Base-by-base conservation (phyloP, 257 asterid species). In the Parsonsia alboflavescens region DNA sequence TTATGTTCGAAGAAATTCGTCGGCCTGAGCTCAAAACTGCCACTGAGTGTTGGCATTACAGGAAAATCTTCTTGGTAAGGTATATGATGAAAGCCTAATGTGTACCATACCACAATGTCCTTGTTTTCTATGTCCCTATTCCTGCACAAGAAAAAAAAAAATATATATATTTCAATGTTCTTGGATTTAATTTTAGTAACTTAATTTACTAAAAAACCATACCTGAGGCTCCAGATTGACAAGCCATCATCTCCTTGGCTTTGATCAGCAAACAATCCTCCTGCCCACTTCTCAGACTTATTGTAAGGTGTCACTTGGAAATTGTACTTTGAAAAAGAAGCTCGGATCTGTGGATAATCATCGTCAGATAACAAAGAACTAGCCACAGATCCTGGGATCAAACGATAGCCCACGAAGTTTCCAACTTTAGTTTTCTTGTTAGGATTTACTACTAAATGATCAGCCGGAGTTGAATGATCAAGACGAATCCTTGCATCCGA, bases 41-140 rank as follows among this genome's bases (percentile, higher is more conserved):
- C 24, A 72, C 28, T 77, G 8, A 77, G 45, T 10, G 80, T 70
- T 26, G 80, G 58, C 79, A 76, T 76, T 58, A 76, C 41, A 7
- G 79, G 79, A 58, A 76, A 93, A 73, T 93, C 97, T 72, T 93
- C 98, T 65, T 91, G 97, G 75, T 87, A 88, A 15, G 96, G 98
- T 13, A 91, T 86, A 28, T 91, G 97, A 79, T 93, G 98, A 84
- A 91, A 86, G 1, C 97, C 97, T 68, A 93, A 68, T 8, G 97
- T 93, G 58, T 93, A 91, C 97, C 98, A 91, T 72, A 91, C 0
- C 72, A 93, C 97, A 5, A 89, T 89, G 81, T 93, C 98, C 82
- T 80, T 85, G 85, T 93, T 91, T 83, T 89, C 96, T 30, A 91
- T 91, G 16, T 84, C 59, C 53, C 97, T 79, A 73, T 93, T 91